Percentiles rank a stretch among this genome's conserved stretches.
Conservation (phyloP, 2,329 filamentous ascomycete species). For the Emericellopsis atlantica region DNA sequence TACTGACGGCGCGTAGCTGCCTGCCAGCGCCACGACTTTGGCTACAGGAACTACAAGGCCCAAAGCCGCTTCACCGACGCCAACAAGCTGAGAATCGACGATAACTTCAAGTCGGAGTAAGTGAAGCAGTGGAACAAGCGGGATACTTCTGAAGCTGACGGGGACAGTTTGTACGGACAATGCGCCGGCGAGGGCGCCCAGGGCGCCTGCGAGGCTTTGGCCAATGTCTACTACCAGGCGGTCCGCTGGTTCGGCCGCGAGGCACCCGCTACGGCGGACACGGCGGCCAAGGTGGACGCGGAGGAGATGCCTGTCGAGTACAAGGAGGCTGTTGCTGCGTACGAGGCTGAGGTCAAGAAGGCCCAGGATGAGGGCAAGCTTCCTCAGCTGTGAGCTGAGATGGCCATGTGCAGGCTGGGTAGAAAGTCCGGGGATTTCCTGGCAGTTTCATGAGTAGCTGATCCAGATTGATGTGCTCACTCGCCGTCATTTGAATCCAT, state of each 20-base stretch:
- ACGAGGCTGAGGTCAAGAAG: slow-evolving; percentile 1
- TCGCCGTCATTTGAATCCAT: too few species aligned
- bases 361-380: not conserved
- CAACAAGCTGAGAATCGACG: slow-evolving; percentile 9
- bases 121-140: not conserved
- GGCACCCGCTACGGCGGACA: not conserved
- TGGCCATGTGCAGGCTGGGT: not conserved
- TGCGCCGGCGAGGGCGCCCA: slow-evolving; percentile 8
- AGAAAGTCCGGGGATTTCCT: not conserved
- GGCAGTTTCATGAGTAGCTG: too few species aligned
- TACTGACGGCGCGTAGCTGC: not conserved
- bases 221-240: slow-evolving; percentile 18
- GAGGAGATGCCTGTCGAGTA: not conserved
- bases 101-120: slow-evolving; percentile 24
- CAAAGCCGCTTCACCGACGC: slow-evolving; percentile 12
- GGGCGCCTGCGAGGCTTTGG: slow-evolving; percentile 12
- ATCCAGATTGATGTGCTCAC: too few species aligned
- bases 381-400: not conserved
- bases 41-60: slow-evolving; percentile 17
- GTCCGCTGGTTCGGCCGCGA: slow-evolving; percentile 14
- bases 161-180: slow-evolving; percentile 14
- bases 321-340: slow-evolving; percentile 1
- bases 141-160: too few species aligned
- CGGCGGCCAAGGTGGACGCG: not conserved
- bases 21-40: slow-evolving; percentile 13